Percentiles rank a stretch among this genome's conserved stretches.
Evolutionary conservation across 2,329 filamentous ascomycete species (phyloP).

Genomic region (Xylariaceae sp.): DNA sequence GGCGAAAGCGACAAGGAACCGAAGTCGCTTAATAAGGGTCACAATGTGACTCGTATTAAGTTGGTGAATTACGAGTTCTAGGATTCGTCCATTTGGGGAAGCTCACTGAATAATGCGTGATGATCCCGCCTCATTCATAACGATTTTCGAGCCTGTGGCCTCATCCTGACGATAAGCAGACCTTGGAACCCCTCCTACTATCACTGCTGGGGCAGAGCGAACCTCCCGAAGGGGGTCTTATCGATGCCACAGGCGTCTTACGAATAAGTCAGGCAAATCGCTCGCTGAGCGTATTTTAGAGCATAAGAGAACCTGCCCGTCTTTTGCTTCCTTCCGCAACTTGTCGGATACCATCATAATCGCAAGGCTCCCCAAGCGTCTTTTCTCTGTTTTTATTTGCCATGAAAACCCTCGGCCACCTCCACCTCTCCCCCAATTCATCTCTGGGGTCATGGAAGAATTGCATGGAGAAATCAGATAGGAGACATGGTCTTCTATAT

Average conservation of each 20-base stretch:
- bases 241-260: too few species aligned
- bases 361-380: not conserved
- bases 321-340: not conserved
- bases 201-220: too few species aligned
- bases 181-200: too few species aligned
- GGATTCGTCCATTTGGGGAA: too few species aligned
- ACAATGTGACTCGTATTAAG: slow-evolving; percentile 30
- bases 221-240: too few species aligned
- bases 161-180: too few species aligned
- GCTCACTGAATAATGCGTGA: too few species aligned
- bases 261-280: not conserved
- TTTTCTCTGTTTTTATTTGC: not conserved
- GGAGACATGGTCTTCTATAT: not conserved
- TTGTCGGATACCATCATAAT: not conserved
- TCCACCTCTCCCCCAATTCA: not conserved
- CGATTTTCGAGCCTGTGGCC: too few species aligned
- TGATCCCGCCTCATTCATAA: too few species aligned
- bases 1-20: slow-evolving; percentile 16
- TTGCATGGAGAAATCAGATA: not conserved
- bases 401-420: not conserved
- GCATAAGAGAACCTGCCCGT: not conserved
- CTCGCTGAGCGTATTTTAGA: not conserved
- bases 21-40: slow-evolving; percentile 20
- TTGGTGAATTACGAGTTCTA: slow-evolving; percentile 20
- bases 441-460: not conserved